Conservation (phyloP, 2,329 filamentous ascomycete genomes). For the Colletotrichum gloeosporioides region DNA sequence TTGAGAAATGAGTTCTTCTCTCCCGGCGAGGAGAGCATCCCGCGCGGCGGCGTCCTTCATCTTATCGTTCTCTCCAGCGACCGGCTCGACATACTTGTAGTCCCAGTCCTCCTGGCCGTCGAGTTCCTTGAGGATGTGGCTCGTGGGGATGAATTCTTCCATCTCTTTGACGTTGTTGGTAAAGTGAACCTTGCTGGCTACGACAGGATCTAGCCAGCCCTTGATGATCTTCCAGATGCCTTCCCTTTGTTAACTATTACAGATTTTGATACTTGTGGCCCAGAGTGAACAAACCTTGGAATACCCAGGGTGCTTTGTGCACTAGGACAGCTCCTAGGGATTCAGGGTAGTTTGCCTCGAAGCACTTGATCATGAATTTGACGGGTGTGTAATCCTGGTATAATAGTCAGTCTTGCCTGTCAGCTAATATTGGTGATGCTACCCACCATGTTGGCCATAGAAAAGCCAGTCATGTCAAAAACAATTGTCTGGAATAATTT, state of each 20-base stretch:
- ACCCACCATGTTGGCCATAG: constrained; percentile 88
- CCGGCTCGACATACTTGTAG: constrained; percentile 82
- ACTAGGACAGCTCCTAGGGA: constrained; percentile 88
- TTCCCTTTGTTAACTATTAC: constrained; percentile 32
- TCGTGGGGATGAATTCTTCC: constrained; percentile 73
- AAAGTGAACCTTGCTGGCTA: constrained; percentile 93
- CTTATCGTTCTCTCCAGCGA: constrained; percentile 74
- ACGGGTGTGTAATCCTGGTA: constrained; percentile 86
- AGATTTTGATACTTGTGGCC: too few species aligned
- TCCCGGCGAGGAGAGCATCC: constrained; percentile 66
- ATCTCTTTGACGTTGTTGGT: constrained; percentile 83
- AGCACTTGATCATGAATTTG: constrained; percentile 99
- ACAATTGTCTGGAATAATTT: constrained; percentile 72
- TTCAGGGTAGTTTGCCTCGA: constrained; percentile 98
- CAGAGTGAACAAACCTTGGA: constrained; percentile 70
- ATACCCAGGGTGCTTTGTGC: constrained; percentile 96
- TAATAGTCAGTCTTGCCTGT: constrained; percentile 22
- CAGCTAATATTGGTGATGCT: background rate
- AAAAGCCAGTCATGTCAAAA: constrained; percentile 96
- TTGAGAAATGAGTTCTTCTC: constrained; percentile 69
- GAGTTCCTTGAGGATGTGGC: constrained; percentile 79
- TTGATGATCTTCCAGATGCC: constrained; percentile 96
- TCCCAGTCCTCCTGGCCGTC: constrained; percentile 86
- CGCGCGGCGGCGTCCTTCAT: constrained; percentile 72
- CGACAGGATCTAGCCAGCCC: constrained; percentile 96